Evolutionary conservation across 2,329 filamentous ascomycete species (phyloP).

Genomic region (Zymoseptoria ardabiliae): DNA sequence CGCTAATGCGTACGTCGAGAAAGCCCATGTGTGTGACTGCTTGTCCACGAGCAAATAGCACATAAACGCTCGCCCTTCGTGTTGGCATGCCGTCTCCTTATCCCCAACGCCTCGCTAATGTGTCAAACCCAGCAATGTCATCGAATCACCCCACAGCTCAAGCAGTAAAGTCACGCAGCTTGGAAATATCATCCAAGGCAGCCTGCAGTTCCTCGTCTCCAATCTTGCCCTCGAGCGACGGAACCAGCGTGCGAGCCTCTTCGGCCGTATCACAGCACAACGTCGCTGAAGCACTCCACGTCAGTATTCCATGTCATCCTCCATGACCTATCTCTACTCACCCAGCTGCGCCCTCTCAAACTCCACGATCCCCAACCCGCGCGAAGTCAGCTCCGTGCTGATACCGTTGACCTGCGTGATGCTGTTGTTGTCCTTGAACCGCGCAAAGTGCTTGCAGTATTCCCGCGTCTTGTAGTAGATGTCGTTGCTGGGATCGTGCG

Average conservation of each 20-base stretch:
- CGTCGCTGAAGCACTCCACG: conserved; percentile 53
- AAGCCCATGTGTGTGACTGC: not conserved
- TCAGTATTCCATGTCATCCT: conserved; percentile 1
- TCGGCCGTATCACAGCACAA: conserved; percentile 88
- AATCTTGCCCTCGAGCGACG: conserved; percentile 82
- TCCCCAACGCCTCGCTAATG: conserved; percentile 1
- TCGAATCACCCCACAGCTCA: not conserved
- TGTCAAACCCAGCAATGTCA: conserved; percentile 1
- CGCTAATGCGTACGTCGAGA: not conserved
- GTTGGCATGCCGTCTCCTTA: not conserved
- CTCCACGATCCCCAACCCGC: conserved; percentile 44
- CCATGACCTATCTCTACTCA: conserved; percentile 36
- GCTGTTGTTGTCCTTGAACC: conserved; percentile 93
- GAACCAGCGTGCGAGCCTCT: conserved; percentile 93
- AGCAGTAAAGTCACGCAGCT: conserved; percentile 50
- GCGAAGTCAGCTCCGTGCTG: conserved; percentile 49
- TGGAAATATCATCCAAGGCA: conserved; percentile 82
- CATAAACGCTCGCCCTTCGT: not conserved
- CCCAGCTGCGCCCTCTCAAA: conserved; percentile 92
- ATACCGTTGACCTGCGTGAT: conserved; percentile 64
- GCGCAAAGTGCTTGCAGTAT: conserved; percentile 89
- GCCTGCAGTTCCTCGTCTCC: conserved; percentile 80
- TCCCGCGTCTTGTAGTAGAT: conserved; percentile 47
- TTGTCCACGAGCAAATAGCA: not conserved
- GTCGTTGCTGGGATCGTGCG: conserved; percentile 45